Evolutionary conservation across 129 eudicot species (phyloP), one percentile per base, ranked within the genome.

Genomic region (Apium graveolens): DNA sequence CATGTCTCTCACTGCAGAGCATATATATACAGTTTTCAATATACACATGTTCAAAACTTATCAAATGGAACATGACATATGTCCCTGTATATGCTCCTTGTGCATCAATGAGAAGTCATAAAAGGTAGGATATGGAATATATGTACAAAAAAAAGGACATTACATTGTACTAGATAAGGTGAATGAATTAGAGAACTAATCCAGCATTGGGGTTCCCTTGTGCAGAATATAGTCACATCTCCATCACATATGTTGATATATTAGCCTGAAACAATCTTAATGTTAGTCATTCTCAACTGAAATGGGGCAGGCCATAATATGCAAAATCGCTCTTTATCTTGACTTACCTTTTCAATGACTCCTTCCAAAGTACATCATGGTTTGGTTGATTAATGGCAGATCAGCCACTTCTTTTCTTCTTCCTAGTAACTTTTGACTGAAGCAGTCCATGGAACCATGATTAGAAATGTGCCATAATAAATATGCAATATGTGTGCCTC

Each of bases 351-450:
- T 79, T 39, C 34, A 13, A 41, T 65, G 86, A 42, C 26, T 85
- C 51, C 88, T 79, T 68, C 88, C 88, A 7, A 87, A 37, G 83
- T 84, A 78, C 90, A 87, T 79, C 88, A 82, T 84, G 9, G 86
- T 82, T 78, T 87, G 85, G 85, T 87, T 87, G 20, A 87, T 82
- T 45, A 87, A 79, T 1, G 90, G 90, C 76, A 87, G 84, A 29
- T 84, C 88, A 24, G 88, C 90, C 29, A 79, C 26, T n/a, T 84
- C 88, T 9, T 75, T 87, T 24, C 82, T 83, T 62, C 76, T 29
- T 37, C 60, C 83, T 71, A 87, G 66, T 49, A 87, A 70, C 72
- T 84, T 84, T 70, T 62, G 75, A 79, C 90, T 87, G 88, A 77
- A 75, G 21, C 39, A 55, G 17, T 73, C 65, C 63, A 70, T 73